These are phyloP conservation scores for Plantago ovata DNA, from an alignment of 257 asterid species.

Conservation along the genomic window DNA sequence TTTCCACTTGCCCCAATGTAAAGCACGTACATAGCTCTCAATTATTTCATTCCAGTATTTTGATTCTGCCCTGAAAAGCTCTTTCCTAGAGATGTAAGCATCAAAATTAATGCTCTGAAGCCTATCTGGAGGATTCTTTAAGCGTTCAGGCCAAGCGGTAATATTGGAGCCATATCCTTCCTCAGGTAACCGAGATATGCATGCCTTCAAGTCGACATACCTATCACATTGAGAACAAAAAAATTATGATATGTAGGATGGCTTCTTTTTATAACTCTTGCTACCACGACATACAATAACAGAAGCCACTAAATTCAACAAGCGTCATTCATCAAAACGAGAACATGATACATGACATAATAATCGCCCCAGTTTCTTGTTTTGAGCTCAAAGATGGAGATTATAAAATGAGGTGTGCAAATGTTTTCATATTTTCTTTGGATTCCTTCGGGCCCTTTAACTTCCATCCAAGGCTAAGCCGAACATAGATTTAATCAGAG, in stretches of 20 bases:
- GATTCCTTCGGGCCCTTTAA: too few relatives aligned
- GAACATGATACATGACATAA: too few relatives aligned
- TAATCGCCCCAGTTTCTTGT: too few relatives aligned
- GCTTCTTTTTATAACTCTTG: background rate
- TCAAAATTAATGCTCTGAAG: slow-evolving; percentile 81
- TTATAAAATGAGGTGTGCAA: too few relatives aligned
- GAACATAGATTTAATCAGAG: too few relatives aligned
- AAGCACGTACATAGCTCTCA: slow-evolving; percentile 50
- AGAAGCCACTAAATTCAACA: too few relatives aligned
- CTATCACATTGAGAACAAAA: slow-evolving; percentile 32
- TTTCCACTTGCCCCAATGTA: slow-evolving; percentile 58
- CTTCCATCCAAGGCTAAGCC: too few relatives aligned
- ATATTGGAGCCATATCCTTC: slow-evolving; percentile 75
- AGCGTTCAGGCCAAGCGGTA: slow-evolving; percentile 80
- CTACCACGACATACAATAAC: slow-evolving; percentile 7
- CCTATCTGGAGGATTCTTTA: slow-evolving; percentile 85
- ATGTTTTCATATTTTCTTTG: too few relatives aligned
- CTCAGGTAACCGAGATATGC: slow-evolving; percentile 77
- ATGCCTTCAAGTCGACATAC: slow-evolving; percentile 85
- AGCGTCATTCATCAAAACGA: too few relatives aligned
- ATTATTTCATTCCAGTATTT: slow-evolving; percentile 82
- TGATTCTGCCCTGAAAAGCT: slow-evolving; percentile 74
- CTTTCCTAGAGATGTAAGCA: slow-evolving; percentile 73
- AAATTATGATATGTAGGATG: slow-evolving; percentile 16
- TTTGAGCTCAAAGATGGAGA: too few relatives aligned